phyloP scores from a whole-genome alignment of 2,329 filamentous ascomycete genomes.

The Bertia moriformis region DNA sequence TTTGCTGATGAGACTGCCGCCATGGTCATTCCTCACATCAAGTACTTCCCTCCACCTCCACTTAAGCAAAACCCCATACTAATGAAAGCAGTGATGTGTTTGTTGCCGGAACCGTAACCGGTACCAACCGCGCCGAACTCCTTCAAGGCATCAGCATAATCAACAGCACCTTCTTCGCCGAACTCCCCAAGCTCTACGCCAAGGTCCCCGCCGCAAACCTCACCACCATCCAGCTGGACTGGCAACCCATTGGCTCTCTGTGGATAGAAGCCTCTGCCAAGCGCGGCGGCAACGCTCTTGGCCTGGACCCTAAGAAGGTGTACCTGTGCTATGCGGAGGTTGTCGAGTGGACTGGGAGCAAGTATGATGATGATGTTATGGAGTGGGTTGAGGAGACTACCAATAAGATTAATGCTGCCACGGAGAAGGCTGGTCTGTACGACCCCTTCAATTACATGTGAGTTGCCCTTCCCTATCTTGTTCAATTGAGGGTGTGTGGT shows the following conservation, averaged over 20 bases:
- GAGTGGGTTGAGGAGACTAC: conserved; percentile 8
- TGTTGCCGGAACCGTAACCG: conserved; percentile 16
- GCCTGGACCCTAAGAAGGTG: conserved; percentile 14
- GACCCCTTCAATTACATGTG: conserved; percentile 23
- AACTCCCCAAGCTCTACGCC: conserved; percentile 7
- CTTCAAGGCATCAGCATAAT: conserved; percentile 8
- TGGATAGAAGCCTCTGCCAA: conserved; percentile 12
- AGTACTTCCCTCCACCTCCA: conserved; percentile 4
- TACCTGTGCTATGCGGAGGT: conserved; percentile 10
- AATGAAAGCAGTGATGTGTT: conserved; percentile 13
- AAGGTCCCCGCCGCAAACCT: conserved; percentile 6
- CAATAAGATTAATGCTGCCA: conserved; percentile 8
- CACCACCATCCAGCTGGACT: conserved; percentile 8
- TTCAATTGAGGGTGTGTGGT: no score
- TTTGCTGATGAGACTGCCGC: conserved; percentile 15
- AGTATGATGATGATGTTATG: conserved; percentile 12
- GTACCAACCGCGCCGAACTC: conserved; percentile 7
- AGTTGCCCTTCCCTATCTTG: no score
- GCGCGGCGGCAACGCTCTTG: conserved; percentile 17
- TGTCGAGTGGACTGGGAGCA: conserved; percentile 9
- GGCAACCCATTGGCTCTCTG: conserved; percentile 17
- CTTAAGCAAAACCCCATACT: background rate
- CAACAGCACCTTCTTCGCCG: conserved; percentile 9
- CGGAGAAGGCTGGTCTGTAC: conserved; percentile 15
- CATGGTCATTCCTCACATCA: conserved; percentile 17